These are phyloP conservation scores for Bolboschoenus planiculmis DNA, from an alignment of 176 grass and related monocot genomes.

Conservation along the genomic window DNA sequence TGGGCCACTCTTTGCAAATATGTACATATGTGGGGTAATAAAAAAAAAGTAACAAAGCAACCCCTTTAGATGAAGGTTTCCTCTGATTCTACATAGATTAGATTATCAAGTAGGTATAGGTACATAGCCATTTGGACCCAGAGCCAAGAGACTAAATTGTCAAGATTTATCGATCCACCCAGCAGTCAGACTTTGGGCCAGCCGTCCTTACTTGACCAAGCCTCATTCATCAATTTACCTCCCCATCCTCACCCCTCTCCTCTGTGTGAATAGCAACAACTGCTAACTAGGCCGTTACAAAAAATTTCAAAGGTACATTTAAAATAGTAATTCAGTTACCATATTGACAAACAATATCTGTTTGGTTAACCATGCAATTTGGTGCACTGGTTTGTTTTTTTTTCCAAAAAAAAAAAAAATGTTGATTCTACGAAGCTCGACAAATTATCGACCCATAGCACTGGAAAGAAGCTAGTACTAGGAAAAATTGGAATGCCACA, in stretches of 20 bases:
- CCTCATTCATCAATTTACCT: background rate
- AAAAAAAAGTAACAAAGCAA: slow-evolving; percentile 26
- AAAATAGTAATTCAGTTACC: background rate
- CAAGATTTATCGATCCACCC: background rate
- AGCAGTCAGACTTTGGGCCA: background rate
- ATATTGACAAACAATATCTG: background rate
- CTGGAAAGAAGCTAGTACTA: background rate
- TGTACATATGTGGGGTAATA: background rate
- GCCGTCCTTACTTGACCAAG: background rate
- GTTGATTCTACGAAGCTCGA: background rate
- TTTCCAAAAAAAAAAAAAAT: background rate
- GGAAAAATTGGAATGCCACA: too few relatives aligned
- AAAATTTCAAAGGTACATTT: background rate
- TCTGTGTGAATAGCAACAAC: background rate
- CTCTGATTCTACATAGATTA: slow-evolving; percentile 13
- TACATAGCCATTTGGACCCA: background rate
- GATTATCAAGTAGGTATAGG: background rate
- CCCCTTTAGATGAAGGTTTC: background rate
- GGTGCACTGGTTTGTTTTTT: background rate
- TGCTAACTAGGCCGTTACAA: background rate
- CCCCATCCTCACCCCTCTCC: background rate
- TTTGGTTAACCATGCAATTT: background rate
- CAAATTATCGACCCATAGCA: background rate
- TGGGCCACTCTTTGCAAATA: background rate
- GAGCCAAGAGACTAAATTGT: background rate